Base-by-base conservation (phyloP, 495 filamentous ascomycete species). In the Penicillium odoratum region DNA sequence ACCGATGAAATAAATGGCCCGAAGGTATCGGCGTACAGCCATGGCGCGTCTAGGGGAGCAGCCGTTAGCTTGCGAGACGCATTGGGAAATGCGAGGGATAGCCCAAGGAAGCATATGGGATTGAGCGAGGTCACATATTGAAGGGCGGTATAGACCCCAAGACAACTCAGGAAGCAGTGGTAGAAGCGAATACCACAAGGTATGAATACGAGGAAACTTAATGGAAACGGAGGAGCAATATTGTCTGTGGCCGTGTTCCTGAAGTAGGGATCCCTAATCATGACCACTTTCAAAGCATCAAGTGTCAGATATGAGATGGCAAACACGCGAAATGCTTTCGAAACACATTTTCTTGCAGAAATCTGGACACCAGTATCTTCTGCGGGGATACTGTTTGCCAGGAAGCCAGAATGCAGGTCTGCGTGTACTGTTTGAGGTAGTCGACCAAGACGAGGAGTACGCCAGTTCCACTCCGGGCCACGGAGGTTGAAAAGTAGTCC, bases 231-330 rank as follows among this genome's bases (percentile, higher is more conserved):
- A 38, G 69, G 74, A 26, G 62, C 57, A 51, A 64, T 69, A 69
- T 69, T 74, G 46, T 66, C 72, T 8, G 51, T 33, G 16, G 56
- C 29, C 21, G 73, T 60, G 42, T 76, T 77, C 67, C 74, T 72
- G 72, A 92, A 96, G 78, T 93, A 96, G 0, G 87, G 84, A 64
- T 96, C 92, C 16, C 78, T 75, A 57, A 87, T 86, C 65, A 88
- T 84, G 46, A 85, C 46, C 8, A 83, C 72, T 66, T 89, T 89
- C 46, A 88, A 68, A 36, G 83, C 31, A 66, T 96, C 92, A 18
- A 93, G 72, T 36, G 78, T 29, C 30, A 94, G 63, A 65, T 88
- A 92, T 65, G 74, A 66, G 9, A 77, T 65, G 21, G 84, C 36
- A 25, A 87, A 80, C 3, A 56, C 69, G 4, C 67, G 61, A 2